A percentile compares a stretch with the other conserved stretches of the same genome.
These are phyloP conservation scores for Centaurea solstitialis DNA, from an alignment of 129 eudicot species.

Conservation along the genomic window DNA sequence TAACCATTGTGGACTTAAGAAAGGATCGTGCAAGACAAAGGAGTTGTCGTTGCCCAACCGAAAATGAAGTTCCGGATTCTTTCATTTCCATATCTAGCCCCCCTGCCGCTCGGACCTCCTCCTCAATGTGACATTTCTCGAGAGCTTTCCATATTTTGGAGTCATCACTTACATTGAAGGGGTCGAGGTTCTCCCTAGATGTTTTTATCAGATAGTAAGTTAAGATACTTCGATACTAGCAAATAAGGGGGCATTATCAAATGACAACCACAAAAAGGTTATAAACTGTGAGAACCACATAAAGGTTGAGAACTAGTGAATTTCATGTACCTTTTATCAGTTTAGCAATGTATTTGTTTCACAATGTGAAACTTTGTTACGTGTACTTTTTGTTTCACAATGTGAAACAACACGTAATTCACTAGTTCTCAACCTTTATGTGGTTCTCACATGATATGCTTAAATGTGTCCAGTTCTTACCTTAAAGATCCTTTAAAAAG, in stretches of 20 bases:
- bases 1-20: constrained; percentile 82
- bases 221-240: neutral
- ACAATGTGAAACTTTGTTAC: no score
- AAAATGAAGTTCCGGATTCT: constrained; percentile 80
- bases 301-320: no score
- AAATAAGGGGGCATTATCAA: neutral
- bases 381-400: neutral
- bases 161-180: constrained; percentile 53
- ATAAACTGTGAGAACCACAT: neutral
- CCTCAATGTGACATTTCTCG: constrained; percentile 73
- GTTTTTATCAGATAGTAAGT: constrained; percentile 9
- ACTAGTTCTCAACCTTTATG: neutral
- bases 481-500: constrained; percentile 91
- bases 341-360: no score
- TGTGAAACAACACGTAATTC: neutral
- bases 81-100: constrained; percentile 77
- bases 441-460: neutral
- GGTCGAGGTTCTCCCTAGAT: constrained; percentile 85
- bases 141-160: constrained; percentile 69
- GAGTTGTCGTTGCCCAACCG: constrained; percentile 95
- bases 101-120: constrained; percentile 68
- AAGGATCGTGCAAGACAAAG: constrained; percentile 97
- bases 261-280: neutral
- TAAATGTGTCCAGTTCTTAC: constrained; percentile 36
- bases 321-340: no score